Base-by-base conservation (phyloP, 1,139 yeast genomes). In the Pichiaceae sp. region DNA sequence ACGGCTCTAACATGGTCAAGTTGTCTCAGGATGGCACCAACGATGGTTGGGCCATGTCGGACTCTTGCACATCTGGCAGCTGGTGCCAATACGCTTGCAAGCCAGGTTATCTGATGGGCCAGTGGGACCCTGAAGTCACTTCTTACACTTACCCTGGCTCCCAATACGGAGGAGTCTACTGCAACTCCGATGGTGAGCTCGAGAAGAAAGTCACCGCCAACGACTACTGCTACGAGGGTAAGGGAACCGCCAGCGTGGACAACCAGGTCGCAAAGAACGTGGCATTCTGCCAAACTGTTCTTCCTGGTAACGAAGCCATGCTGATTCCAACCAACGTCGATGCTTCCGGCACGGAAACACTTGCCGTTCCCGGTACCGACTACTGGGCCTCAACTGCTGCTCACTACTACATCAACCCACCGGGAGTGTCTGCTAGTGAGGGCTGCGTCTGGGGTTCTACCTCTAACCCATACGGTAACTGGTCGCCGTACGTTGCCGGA, bases 291-390 rank as follows among this genome's bases (percentile, higher is more conserved):
- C 96, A 87, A 64, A 86, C 95, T 3, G 95, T 86, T 12, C 68
- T 86, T 42, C 96, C 96, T 17, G 96, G 96, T 43, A 82, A 84
- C 57, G 95, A 86, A 63, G 94, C 86, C 50, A 86, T 86, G 96
- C 67, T 85, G 56, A 85, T 86, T 46, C 96, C 96, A 42, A 85
- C 93, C 21, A 59, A 68, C 39, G 75, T 83, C 35, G 64, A 59
- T 19, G 61, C 69, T 9, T 72, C 75, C 11, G 49, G 63, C 15
- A 45, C 63, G 15, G 60, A 66, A 41, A 66, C 69, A 3, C 63
- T 86, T 43, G 95, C 96, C 21, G 95, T 86, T 36, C 95, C 95
- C 16, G 94, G 85, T 31, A 64, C 86, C 2, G 75, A 72, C 42
- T 66, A 66, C 54, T 66, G 70, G 69, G 66, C 69, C 20, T 43